Base-by-base conservation (phyloP, 2,329 filamentous ascomycete species). In the Aspergillus caelatus region DNA sequence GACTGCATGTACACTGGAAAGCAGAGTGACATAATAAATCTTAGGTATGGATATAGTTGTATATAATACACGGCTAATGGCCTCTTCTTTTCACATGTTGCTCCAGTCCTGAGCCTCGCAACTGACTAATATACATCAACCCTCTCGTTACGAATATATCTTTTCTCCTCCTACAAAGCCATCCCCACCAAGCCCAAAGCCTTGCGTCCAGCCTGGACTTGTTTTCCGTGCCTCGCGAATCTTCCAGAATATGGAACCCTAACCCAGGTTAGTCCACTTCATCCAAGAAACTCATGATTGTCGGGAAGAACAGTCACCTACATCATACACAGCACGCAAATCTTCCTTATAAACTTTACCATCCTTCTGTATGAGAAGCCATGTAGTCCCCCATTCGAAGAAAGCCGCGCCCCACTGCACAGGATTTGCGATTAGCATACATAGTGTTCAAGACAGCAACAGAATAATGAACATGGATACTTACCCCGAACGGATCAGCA, bases 351-450 rank as follows among this genome's bases (percentile, higher is more conserved):
- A 68, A 4, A 76, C 60, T 45, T 71, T 67, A 1, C 72, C 71
- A 16, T 75, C 72, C 34, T 67, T 66, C 19, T 74, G 72, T 26
- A 76, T 66, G 10, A 76, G 60, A n/a, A 75, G 62, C 68, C 71
- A 76, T 4, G 72, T 73, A 16, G 70, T 68, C 7, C 61, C 65
- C 70, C 79, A 84, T 66, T 84, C 82, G 43, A 84, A 78, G 21
- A 80, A 67, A 0, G 77, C 75, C 1, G 80, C 82, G 39, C 72
- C 75, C 81, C 78, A 82, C 69, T 68, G 26, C 3, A 9, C 8
- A 21, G 28, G 12, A 23, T 16, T 14, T 11, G 21, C 45, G 21
- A 26, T 26, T 14, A 26, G 11, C 10, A 46, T 46, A 10, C 7
- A 10, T 43, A 19, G 19, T n/a, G 3, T 21, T 5, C n/a, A 14